These are phyloP conservation scores for Clavispora fructus DNA, from an alignment of 805 yeast genomes.

Conservation along the genomic window DNA sequence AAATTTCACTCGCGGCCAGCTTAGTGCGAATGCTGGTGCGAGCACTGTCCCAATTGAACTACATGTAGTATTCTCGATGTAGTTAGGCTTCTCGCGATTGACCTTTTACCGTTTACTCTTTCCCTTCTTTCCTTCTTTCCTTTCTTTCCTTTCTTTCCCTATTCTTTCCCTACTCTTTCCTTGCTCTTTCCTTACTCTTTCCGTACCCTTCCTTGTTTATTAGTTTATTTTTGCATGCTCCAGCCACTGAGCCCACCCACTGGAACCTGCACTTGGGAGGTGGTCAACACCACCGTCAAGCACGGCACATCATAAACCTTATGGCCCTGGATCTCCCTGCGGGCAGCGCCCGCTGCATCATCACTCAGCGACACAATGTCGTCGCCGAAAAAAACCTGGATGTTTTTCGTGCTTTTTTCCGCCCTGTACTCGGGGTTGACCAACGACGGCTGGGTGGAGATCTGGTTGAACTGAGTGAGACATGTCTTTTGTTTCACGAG, in stretches of 20 bases:
- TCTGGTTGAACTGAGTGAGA: slow-evolving; percentile 15
- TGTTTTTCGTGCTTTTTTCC: slow-evolving; percentile 8
- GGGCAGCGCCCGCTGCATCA: slow-evolving; percentile 2
- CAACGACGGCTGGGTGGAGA: slow-evolving; percentile 11
- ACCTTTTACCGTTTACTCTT: no score
- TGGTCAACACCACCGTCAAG: slow-evolving; percentile 13
- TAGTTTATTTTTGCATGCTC: slow-evolving; percentile 9
- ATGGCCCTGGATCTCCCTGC: slow-evolving; percentile 16
- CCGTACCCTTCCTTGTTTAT: no score
- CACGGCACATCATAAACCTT: slow-evolving; percentile 18
- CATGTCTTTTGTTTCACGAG: slow-evolving; percentile 12
- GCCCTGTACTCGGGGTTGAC: slow-evolving; percentile 14
- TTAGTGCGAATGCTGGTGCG: no score
- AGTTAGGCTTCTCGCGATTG: no score
- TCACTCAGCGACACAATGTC: slow-evolving; percentile 2
- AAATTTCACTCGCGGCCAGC: no score
- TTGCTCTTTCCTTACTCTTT: no score
- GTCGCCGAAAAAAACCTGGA: slow-evolving; percentile 9
- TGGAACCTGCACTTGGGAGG: slow-evolving; percentile 1
- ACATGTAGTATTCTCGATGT: no score
- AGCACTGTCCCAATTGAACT: no score
- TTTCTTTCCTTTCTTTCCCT: no score
- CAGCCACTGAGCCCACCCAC: slow-evolving; percentile 8
- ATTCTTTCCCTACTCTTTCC: no score
- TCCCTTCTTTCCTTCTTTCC: no score